Evolutionary conservation across 495 filamentous ascomycete species (phyloP).

Genomic region (Cryomyces antarcticus): DNA sequence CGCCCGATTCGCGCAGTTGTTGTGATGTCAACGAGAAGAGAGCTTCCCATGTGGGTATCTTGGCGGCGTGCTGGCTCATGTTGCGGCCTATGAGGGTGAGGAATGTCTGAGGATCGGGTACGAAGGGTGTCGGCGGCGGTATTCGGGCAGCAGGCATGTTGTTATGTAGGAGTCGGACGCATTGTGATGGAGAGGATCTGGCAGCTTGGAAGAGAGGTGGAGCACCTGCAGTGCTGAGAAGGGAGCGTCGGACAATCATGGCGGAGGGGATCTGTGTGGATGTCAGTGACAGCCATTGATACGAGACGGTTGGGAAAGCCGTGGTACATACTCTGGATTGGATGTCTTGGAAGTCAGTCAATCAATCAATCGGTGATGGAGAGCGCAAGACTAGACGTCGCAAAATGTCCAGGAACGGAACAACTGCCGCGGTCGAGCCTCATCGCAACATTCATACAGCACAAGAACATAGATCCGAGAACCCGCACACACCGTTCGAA

Average conservation of each 20-base stretch:
- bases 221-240: neutral
- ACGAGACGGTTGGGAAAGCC: too few species aligned
- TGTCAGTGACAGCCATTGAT: too few species aligned
- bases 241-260: constrained; percentile 6
- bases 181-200: neutral
- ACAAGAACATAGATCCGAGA: too few species aligned
- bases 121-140: constrained; percentile 58
- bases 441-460: too few species aligned
- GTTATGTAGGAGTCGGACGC: constrained; percentile 7
- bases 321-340: too few species aligned
- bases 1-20: constrained; percentile 61
- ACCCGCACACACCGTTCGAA: too few species aligned
- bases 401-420: too few species aligned
- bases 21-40: constrained; percentile 60
- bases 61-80: constrained; percentile 54
- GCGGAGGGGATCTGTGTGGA: neutral
- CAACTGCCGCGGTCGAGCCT: too few species aligned
- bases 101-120: constrained; percentile 75
- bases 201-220: constrained; percentile 1
- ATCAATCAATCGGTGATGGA: too few species aligned
- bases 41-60: constrained; percentile 74
- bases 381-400: too few species aligned
- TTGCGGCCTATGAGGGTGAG: constrained; percentile 80
- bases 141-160: constrained; percentile 25
- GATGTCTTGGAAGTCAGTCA: too few species aligned